Base-by-base conservation (phyloP, 2,329 filamentous ascomycete genomes). In the Diaporthe australafricana region DNA sequence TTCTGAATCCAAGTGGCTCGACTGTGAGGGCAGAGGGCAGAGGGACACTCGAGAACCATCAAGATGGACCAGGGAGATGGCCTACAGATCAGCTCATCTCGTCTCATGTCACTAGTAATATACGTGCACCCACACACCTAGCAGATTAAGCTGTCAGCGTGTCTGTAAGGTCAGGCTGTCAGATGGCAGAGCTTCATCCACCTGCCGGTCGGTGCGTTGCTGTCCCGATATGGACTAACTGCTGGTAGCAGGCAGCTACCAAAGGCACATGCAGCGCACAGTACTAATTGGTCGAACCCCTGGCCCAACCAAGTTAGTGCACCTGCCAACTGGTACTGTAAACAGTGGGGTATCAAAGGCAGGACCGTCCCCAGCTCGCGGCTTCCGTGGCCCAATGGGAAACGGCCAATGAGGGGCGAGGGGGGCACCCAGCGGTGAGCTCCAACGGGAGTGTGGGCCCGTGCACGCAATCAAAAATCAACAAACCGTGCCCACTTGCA, bases 401-500 rank as follows among this genome's bases (percentile, higher is more conserved):
- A 38, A 42, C 27, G 65, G 65, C 63, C 42, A 53, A 65, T 57
- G 48, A 40, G 27, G 30, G 60, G 8, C 27, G 17, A 27, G 5
- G 20, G 30, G 25, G 25, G 38, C 38, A 40, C 38, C 14, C 38
- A 47, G 62, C 62, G 70, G 62, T 68, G 70, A 68, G 35, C 35
- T 56, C 50, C 20, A 30, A 20, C 32, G 25, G 27, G 6, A 14
- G 6, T n/a, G 16, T 38, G 40, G 40, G 32, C 17, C 53, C 67
- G 56, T 57, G 55, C 53, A 50, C 30, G 67, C 53, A 60, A 66
- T 53, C 69, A 71, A 71, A 72, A 73, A 69, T 73, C 72, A 73
- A 73, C 69, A 73, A 73, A 73, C 60, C 30, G 60, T 50, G 45
- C 60, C 42, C 60, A 65, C 60, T 62, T 45, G 6, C 40, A 27